These are phyloP conservation scores for Phlebiopsis flavidoalba DNA, from an alignment of 768 basidiomycete genomes.

Conservation along the genomic window DNA sequence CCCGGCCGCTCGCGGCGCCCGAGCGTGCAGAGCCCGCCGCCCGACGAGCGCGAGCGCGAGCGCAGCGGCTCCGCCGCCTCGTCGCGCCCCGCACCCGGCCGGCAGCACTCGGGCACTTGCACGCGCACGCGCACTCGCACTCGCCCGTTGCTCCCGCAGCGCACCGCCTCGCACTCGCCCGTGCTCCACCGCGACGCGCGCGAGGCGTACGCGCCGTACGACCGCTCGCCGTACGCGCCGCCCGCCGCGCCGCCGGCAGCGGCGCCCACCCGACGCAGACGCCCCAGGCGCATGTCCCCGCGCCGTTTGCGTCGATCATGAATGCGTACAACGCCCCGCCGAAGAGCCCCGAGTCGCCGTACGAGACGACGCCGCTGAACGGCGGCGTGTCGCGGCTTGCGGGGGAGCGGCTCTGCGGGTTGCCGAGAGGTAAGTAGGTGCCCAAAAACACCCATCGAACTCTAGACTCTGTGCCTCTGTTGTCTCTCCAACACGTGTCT, in stretches of 20 bases:
- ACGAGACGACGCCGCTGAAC: conserved; percentile 8
- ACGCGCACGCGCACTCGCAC: neutral
- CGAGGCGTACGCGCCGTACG: conserved; percentile 19
- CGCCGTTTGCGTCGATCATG: conserved; percentile 67
- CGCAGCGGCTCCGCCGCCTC: conserved; percentile 1
- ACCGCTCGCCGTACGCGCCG: conserved; percentile 20
- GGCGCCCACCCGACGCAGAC: conserved; percentile 12
- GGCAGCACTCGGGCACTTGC: conserved; percentile 26
- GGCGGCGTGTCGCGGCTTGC: conserved; percentile 3
- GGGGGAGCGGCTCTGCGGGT: neutral
- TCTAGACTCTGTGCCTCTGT: neutral
- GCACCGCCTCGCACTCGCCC: conserved; percentile 22
- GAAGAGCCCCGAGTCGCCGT: conserved; percentile 9
- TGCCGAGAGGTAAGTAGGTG: neutral
- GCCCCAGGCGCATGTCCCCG: conserved; percentile 32
- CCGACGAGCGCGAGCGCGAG: conserved; percentile 2
- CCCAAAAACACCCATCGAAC: neutral
- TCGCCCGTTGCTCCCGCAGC: conserved; percentile 10
- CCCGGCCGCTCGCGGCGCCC: conserved; percentile 8
- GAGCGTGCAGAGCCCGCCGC: neutral
- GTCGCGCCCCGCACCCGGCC: conserved; percentile 7
- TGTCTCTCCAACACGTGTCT: neutral
- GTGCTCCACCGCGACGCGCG: conserved; percentile 21
- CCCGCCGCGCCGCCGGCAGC: conserved; percentile 16
- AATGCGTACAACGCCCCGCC: conserved; percentile 52